A percentile compares a stretch with the other conserved stretches of the same genome.
phyloP scores from a whole-genome alignment of 1,139 yeast genomes.

The Taphrina communis region DNA sequence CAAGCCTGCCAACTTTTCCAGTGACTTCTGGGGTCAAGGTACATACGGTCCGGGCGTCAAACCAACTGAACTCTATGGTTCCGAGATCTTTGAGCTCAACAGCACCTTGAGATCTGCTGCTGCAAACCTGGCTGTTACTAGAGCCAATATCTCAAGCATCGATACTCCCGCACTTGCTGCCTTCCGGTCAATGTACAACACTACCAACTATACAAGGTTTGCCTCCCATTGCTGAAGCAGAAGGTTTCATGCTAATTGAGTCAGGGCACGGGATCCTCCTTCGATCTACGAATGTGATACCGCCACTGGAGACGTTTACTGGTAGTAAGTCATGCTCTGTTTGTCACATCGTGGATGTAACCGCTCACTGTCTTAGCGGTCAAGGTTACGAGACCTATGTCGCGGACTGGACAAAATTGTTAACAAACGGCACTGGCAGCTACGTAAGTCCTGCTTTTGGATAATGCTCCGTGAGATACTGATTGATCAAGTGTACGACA shows the following conservation, averaged over 20 bases:
- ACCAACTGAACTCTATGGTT: slow-evolving; percentile 65
- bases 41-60: slow-evolving; percentile 59
- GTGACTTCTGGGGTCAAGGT: slow-evolving; percentile 67
- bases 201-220: slow-evolving; percentile 58
- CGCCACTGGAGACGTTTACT: slow-evolving; percentile 67
- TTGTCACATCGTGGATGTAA: too few species aligned
- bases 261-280: slow-evolving; percentile 62
- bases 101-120: slow-evolving; percentile 66
- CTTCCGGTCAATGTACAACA: slow-evolving; percentile 45
- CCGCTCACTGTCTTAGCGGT: background rate
- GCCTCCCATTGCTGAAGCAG: slow-evolving; percentile 47
- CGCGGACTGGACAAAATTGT: slow-evolving; percentile 57
- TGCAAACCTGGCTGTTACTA: slow-evolving; percentile 56
- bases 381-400: slow-evolving; percentile 54
- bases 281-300: slow-evolving; percentile 63
- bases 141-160: slow-evolving; percentile 23
- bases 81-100: slow-evolving; percentile 70
- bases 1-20: slow-evolving; percentile 61
- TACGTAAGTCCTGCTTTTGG: slow-evolving; percentile 51
- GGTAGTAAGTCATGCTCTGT: slow-evolving; percentile 56
- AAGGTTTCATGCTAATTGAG: slow-evolving; percentile 52
- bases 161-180: slow-evolving; percentile 21
- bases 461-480: background rate
- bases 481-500: slow-evolving; percentile 56
- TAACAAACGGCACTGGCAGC: slow-evolving; percentile 65